Evolutionary conservation across 139 green algal genomes (phyloP).

Genomic region (Ettlia oleoabundans): DNA sequence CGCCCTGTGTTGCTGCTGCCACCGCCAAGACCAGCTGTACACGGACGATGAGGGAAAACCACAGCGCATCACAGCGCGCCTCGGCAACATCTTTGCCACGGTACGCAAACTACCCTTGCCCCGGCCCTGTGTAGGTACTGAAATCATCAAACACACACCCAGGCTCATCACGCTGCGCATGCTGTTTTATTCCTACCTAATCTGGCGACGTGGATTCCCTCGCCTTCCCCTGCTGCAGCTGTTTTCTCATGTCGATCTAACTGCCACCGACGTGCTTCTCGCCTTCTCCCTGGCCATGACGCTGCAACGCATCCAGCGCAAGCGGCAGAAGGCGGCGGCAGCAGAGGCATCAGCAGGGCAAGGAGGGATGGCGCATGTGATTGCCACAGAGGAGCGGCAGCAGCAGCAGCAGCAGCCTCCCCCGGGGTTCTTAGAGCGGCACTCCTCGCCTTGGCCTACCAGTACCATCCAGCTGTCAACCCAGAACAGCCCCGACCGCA

Average conservation of each 20-base stretch:
- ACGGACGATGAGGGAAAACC: not conserved
- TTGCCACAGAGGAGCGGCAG: not conserved
- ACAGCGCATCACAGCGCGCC: conserved; percentile 19
- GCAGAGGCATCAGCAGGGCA: not conserved
- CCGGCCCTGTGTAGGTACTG: too few species aligned
- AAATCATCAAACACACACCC: too few species aligned
- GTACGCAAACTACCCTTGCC: not conserved
- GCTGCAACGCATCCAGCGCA: conserved; percentile 42
- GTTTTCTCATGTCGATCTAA: conserved; percentile 61
- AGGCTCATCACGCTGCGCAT: too few species aligned
- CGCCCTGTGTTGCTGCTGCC: conserved; percentile 48
- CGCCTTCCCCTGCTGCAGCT: conserved; percentile 39
- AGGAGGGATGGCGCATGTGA: not conserved
- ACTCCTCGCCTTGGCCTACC: too few species aligned
- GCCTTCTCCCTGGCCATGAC: conserved; percentile 53
- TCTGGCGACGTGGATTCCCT: not conserved
- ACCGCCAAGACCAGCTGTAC: not conserved
- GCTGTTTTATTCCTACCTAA: not conserved
- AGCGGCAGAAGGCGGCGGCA: not conserved
- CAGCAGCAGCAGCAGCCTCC: not conserved
- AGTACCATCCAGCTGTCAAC: conserved; percentile 17
- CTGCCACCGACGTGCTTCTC: conserved; percentile 54
- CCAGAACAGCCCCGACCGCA: conserved; percentile 11
- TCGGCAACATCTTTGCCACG: conserved; percentile 48
- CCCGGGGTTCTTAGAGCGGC: too few species aligned